These are phyloP conservation scores for Termitomyces sp. DNA, from an alignment of 768 basidiomycete species.

Conservation along the genomic window DNA sequence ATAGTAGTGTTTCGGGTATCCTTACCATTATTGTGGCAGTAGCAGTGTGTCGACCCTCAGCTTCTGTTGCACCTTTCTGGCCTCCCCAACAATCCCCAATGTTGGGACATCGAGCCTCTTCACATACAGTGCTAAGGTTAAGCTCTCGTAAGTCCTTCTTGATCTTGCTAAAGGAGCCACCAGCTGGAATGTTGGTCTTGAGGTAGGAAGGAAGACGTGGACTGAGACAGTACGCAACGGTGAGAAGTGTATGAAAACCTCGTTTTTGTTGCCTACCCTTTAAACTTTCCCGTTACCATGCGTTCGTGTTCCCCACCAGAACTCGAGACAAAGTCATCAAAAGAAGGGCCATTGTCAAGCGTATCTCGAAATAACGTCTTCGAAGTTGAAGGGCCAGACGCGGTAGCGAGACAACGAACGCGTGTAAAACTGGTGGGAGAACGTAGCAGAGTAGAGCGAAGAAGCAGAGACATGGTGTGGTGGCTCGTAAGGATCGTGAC, in stretches of 20 bases:
- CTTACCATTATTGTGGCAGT: conserved; percentile 98
- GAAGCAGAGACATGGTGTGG: conserved; percentile 3
- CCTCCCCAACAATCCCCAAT: conserved; percentile 99
- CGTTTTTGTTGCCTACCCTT: conserved; percentile 36
- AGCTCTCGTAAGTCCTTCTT: conserved; percentile 94
- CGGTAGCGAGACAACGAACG: conserved; percentile 41
- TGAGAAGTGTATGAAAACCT: not conserved
- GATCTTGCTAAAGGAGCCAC: conserved; percentile 83
- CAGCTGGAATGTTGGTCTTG: conserved; percentile 90
- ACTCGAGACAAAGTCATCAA: conserved; percentile 72
- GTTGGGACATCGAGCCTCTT: conserved; percentile 98
- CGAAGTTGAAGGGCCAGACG: conserved; percentile 29
- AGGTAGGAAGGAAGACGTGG: conserved; percentile 83
- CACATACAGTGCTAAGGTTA: conserved; percentile 92
- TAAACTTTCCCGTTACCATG: conserved; percentile 67
- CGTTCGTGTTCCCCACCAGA: conserved; percentile 40
- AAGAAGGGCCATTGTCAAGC: conserved; percentile 61
- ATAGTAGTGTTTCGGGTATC: not conserved
- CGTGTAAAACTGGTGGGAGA: conserved; percentile 22
- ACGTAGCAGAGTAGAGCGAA: conserved; percentile 9
- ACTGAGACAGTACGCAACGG: conserved; percentile 29
- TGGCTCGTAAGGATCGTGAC: not conserved
- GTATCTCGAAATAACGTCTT: conserved; percentile 43
- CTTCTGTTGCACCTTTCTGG: conserved; percentile 55
- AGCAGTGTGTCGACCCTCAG: conserved; percentile 73